Evolutionary conservation across 306 rosid genomes (phyloP), one percentile per base, ranked within the genome.

Genomic region (Lathyrus tuberosus): DNA sequence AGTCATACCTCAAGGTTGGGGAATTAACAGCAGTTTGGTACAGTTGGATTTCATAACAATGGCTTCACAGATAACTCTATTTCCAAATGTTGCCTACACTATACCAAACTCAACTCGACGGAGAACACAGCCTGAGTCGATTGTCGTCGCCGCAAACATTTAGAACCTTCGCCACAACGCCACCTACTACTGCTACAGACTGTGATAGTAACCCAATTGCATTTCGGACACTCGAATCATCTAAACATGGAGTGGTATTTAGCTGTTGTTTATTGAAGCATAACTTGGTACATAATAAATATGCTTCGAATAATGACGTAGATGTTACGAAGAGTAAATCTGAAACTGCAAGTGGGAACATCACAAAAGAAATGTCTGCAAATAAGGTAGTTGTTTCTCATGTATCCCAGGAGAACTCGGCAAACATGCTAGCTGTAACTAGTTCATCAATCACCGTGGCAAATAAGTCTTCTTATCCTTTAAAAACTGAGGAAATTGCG

Each of bases 401-500:
- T 68, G 89, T 80, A 83, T 89, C 96, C 75, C 96, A 86, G 78
- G 99, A 89, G 82, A 87, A 96, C 79, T 87, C 84, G 72, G 91
- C 86, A 46, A 86, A 86, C 76, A 83, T 83, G 86, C 86, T 91
- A 69, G 81, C 79, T 65, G 84, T 75, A 73, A 69, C 91, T 22
- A 81, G 79, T 78, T 84, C 90, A 17, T 72, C 83, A 67, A 70
- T 56, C 41, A 76, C 82, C 48, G 74, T 74, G 46, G 72, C 57
- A 22, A 86, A 82, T 81, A 77, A 75, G 70, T 83, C 71, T 37
- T 87, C 58, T 71, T 83, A 84, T 85, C 85, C 87, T 72, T 66
- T 75, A 53, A 80, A 52, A 59, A 79, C 80, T 14, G 86, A 84
- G 78, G 92, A 75, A 87, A 78, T 62, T 65, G 74, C 70, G 4